Evolutionary conservation across 352 stramenopile genomes (phyloP), one percentile per base, ranked within the genome.

Genomic region (Phytophthora macrochlamydospora): DNA sequence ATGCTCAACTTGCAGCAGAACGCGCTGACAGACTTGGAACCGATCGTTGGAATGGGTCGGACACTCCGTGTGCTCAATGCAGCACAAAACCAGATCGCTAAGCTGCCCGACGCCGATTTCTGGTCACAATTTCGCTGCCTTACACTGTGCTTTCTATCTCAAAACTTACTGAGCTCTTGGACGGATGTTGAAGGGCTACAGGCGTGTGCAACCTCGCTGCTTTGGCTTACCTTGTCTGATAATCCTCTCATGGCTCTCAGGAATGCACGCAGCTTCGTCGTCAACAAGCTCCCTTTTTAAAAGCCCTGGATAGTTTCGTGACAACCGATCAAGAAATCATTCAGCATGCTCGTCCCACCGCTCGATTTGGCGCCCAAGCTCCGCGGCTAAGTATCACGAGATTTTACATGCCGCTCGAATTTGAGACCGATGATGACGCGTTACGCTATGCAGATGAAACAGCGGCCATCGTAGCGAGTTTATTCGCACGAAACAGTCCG

Each of bases 1-100:
- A 68, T 90, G 53, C 67, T 93, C 31, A 88, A 87, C 33, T 53
- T 94, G 14, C 71, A 85, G 49, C 71, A 87, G 57, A 92, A 91
- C 38, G 69, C 69, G 14, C 67, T 93, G 42, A 65, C 75, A 8
- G 79, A 93, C 53, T 46, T 92, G 29, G 51, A 69, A n/a, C 78
- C 86, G 5, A 73, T 94, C 14, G 14, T 65, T n/a, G 62, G 45
- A 5, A 65, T 79, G 7, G 59, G 80, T 5, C 56, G 45, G 12
- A 89, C 83, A 3, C 62, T 93, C 8, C 80, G 76, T 0, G 66
- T 87, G 7, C 65, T 93, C n/a, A 91, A 94, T 32, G 62, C 82
- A 4, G 72, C 76, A 6, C 73, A 78, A 18, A 93, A 94, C 29
- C 69, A 69, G 13, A 69, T 94, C 24, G 55, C 59, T 8, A 70